A percentile compares a stretch with the other conserved stretches of the same genome.
phyloP scores from a whole-genome alignment of 495 filamentous ascomycete genomes.

The Tricharina praecox region DNA sequence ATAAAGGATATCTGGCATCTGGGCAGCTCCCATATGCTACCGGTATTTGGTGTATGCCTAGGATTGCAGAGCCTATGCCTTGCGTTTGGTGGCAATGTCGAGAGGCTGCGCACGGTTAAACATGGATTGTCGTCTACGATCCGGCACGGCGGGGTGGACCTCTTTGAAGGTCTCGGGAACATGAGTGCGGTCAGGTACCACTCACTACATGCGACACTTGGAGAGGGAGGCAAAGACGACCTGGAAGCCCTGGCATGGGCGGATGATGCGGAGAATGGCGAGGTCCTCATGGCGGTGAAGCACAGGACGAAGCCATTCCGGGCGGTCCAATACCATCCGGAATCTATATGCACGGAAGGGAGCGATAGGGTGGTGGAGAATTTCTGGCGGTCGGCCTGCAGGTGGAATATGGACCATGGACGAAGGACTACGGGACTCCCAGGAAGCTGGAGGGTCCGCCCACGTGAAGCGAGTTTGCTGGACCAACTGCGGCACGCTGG shows the following conservation, averaged over 20 bases:
- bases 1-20: conserved; percentile 64
- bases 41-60: conserved; percentile 77
- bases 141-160: conserved; percentile 32
- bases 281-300: conserved; percentile 60
- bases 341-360: conserved; percentile 72
- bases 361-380: conserved; percentile 50
- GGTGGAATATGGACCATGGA: conserved; percentile 34
- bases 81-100: conserved; percentile 46
- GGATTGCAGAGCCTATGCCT: conserved; percentile 74
- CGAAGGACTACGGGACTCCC: conserved; percentile 6
- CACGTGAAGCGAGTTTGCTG: conserved; percentile 18
- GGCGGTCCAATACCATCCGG: conserved; percentile 88
- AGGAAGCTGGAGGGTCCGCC: conserved; percentile 1
- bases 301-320: conserved; percentile 64
- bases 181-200: conserved; percentile 65
- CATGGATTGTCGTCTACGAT: conserved; percentile 66
- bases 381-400: conserved; percentile 51
- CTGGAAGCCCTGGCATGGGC: conserved; percentile 54
- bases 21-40: conserved; percentile 38
- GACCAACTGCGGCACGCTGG: conserved; percentile 12
- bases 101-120: conserved; percentile 46
- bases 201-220: conserved; percentile 54
- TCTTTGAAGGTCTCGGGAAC: conserved; percentile 39
- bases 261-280: conserved; percentile 34
- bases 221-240: conserved; percentile 26